phyloP scores from a whole-genome alignment of 371 early-diverging fungal genomes.

The Mortierella sp. region DNA sequence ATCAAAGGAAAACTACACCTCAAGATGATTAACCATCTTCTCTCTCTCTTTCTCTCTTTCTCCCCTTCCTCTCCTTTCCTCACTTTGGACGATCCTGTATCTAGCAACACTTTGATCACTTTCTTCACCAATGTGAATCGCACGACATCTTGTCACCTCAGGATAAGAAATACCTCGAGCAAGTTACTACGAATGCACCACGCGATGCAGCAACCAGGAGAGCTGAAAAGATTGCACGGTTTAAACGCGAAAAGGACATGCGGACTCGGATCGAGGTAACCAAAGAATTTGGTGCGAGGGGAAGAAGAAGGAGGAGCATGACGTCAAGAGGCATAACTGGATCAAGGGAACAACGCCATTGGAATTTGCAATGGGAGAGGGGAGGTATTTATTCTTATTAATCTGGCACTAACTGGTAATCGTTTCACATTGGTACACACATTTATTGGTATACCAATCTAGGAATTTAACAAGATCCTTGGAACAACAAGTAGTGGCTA shows the following conservation, averaged over 20 bases:
- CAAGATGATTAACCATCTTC: neutral
- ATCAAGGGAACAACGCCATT: too few relatives aligned
- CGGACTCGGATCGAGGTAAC: conserved; percentile 63
- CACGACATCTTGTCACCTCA: conserved; percentile 65
- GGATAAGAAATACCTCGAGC: conserved; percentile 61
- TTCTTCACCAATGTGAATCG: conserved; percentile 67
- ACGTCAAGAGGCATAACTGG: neutral
- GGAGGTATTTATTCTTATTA: conserved; percentile 5
- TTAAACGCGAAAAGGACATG: conserved; percentile 76
- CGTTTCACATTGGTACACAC: neutral
- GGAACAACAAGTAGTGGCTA: conserved; percentile 36
- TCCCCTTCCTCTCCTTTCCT: conserved; percentile 8
- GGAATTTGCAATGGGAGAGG: too few relatives aligned
- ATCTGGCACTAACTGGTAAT: neutral
- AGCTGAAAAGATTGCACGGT: conserved; percentile 80
- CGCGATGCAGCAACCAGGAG: conserved; percentile 61
- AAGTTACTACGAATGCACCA: conserved; percentile 27
- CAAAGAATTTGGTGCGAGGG: neutral
- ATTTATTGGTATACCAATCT: neutral
- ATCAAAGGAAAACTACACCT: too few relatives aligned
- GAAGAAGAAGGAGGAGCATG: neutral
- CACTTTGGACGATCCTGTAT: neutral
- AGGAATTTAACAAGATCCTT: conserved; percentile 53
- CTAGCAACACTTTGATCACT: conserved; percentile 59
- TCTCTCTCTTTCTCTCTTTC: neutral